Conservation (phyloP, 2,329 filamentous ascomycete genomes). For the Eutypa lata region DNA sequence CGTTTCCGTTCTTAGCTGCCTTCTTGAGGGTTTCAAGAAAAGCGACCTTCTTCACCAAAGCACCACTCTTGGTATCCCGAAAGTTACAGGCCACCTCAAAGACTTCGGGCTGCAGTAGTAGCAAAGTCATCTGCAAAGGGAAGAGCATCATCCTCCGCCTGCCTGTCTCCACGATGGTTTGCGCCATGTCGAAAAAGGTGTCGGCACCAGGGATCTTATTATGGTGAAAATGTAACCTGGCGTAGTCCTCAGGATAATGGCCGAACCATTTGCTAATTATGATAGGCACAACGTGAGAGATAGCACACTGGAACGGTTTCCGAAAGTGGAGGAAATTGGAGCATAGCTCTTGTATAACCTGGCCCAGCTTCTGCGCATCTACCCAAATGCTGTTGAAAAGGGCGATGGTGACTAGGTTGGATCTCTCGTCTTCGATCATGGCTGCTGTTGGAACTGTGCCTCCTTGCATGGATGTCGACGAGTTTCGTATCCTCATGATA, state of each 20-base stretch:
- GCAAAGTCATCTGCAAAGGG: constrained; percentile 59
- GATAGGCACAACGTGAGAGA: constrained; percentile 60
- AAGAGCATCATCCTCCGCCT: constrained; percentile 54
- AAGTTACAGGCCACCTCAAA: constrained; percentile 69
- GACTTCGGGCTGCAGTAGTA: constrained; percentile 65
- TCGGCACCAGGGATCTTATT: constrained; percentile 64
- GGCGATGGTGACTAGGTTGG: constrained; percentile 52
- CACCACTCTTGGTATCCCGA: constrained; percentile 58
- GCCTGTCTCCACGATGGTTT: constrained; percentile 57
- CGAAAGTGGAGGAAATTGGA: constrained; percentile 65
- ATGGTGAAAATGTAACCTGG: constrained; percentile 58
- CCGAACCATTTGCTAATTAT: constrained; percentile 66
- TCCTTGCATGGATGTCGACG: constrained; percentile 36
- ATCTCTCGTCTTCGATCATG: constrained; percentile 48
- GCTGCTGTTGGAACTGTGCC: constrained; percentile 33
- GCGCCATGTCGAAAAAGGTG: constrained; percentile 67
- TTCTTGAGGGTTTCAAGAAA: constrained; percentile 64
- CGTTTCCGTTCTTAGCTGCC: constrained; percentile 60
- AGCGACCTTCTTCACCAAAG: constrained; percentile 63
- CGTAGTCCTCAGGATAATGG: constrained; percentile 62
- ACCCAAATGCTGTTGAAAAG: constrained; percentile 64
- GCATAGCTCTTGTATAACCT: constrained; percentile 63
- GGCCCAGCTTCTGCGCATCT: constrained; percentile 57
- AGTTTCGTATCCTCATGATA: constrained; percentile 48
- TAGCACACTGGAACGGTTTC: constrained; percentile 60